Base-by-base conservation (phyloP, 192 early-diverging fungal species). In the Thamnidium elegans region DNA sequence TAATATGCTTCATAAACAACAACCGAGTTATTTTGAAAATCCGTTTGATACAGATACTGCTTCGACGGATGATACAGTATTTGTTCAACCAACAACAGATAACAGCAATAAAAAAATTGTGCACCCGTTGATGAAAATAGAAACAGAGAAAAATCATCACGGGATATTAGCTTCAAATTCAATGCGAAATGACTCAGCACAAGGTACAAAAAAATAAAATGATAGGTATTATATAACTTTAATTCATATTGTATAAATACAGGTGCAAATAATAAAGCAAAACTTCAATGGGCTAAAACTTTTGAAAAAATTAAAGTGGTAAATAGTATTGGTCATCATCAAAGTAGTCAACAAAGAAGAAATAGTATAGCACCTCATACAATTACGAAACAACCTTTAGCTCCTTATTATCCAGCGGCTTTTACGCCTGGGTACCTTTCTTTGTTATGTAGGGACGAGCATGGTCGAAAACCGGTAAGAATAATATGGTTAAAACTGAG, bases 301-400 rank as follows among this genome's bases (percentile, higher is more conserved):
- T 60, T 60, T 30, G 56, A 51, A 8, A 67, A 60, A 48, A 42
- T 68, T 15, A 61, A 53, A 62, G 50, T 68, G 19, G 67, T 62
- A 1, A 68, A 68, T 19, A 61, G 48, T 8, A 11, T 62, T 14
- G 15, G 78, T 66, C 10, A 78, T 43, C 42, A 66, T 61, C 9
- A 78, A 56, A 63, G 74, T 74, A 10, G 61, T 66, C 36, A 39
- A 10, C 36, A 39, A 10, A 75, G 58, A 52, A 79, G 69, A 74
- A 81, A 73, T 63, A 75, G 63, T 9, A 70, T 65, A 67, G 71
- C 72, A 42, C 78, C 58, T 15, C 48, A 26, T 69, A 58, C 62
- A 59, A 59, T 59, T 23, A 43, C 70, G 17, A 81, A 65, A 1
- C 64, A 66, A 20, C 60, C 65, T 4, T 44, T 74, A 13, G 68